Conservation (phyloP, 2,329 filamentous ascomycete species). For the Penicillium rolfsii region DNA sequence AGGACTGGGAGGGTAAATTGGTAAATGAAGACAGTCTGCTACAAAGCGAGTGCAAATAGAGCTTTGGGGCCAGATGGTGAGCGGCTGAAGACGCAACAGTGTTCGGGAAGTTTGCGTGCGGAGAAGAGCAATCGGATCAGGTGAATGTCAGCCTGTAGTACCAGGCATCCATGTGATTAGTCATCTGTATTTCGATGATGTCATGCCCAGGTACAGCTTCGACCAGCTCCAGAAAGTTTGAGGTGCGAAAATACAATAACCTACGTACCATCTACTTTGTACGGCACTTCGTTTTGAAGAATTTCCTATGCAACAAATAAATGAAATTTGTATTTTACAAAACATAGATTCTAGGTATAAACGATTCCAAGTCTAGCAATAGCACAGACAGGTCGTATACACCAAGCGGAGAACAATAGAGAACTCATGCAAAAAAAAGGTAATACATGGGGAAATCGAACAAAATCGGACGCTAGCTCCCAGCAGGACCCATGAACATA, state of each 20-base stretch:
- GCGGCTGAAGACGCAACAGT: conserved; percentile 13
- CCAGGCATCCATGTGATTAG: conserved; percentile 20
- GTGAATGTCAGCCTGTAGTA: conserved; percentile 23
- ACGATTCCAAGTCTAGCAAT: conserved; percentile 23
- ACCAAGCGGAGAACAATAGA: conserved; percentile 32
- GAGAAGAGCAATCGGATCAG: conserved; percentile 33
- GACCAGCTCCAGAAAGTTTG: not conserved
- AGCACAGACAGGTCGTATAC: conserved; percentile 29
- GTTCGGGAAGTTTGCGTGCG: conserved; percentile 30
- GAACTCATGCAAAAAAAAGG: conserved; percentile 31
- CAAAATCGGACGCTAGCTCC: conserved; percentile 34
- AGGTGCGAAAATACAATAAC: not conserved
- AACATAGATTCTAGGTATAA: conserved; percentile 35
- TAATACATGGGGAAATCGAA: conserved; percentile 32
- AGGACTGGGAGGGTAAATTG: conserved; percentile 7
- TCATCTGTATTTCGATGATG: not conserved
- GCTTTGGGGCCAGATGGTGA: conserved; percentile 9
- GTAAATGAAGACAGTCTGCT: not conserved
- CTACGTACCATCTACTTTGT: not conserved
- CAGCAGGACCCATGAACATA: conserved; percentile 32
- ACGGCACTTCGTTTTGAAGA: not conserved
- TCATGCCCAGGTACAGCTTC: not conserved
- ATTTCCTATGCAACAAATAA: conserved; percentile 17
- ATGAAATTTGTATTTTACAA: conserved; percentile 33
- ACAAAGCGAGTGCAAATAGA: conserved; percentile 3